phyloP scores from a whole-genome alignment of 1,284 basidiomycete species.

The Gomphus bonarii region DNA sequence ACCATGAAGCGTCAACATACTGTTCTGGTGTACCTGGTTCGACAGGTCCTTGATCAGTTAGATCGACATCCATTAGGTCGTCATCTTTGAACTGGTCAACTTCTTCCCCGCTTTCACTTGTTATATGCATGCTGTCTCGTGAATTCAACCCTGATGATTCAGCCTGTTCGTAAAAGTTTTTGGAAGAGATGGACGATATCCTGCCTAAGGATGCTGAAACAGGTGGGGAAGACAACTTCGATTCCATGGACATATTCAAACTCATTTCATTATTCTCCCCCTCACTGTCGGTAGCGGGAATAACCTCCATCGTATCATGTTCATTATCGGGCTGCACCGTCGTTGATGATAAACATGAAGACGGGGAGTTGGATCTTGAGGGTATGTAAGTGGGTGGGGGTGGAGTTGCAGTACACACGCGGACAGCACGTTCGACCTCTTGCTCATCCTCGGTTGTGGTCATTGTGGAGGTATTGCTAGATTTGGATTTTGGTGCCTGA shows the following conservation, averaged over 20 bases:
- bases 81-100: background rate
- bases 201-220: background rate
- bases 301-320: background rate
- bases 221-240: background rate
- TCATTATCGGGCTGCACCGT: background rate
- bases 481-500: background rate
- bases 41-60: background rate
- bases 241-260: background rate
- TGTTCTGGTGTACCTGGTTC: background rate
- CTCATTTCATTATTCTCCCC: background rate
- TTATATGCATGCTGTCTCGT: background rate
- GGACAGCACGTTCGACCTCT: background rate
- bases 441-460: background rate
- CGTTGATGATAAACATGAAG: background rate
- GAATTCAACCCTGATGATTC: background rate
- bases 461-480: background rate
- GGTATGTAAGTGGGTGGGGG: background rate
- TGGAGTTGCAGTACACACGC: background rate
- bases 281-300: background rate
- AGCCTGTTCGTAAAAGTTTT: background rate
- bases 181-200: background rate
- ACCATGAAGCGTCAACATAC: background rate
- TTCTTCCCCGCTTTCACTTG: background rate
- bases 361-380: background rate
- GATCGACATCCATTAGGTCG: conserved; percentile 9